Evolutionary conservation across 73 alveolate species (phyloP).

Genomic region (Paramecium pentaurelia): DNA sequence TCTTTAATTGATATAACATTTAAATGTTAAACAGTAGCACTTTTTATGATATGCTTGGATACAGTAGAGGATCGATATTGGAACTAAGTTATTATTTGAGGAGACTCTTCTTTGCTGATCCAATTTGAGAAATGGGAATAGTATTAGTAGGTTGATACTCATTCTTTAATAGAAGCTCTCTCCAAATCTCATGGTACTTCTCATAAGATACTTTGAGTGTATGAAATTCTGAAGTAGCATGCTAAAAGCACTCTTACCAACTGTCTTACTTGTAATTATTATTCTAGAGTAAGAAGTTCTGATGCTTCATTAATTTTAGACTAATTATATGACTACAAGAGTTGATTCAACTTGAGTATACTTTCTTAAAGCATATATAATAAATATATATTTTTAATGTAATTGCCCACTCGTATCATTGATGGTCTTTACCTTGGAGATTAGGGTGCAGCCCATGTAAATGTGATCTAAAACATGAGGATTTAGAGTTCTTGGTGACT

Average conservation of each 20-base stretch:
- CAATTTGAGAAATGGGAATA: neutral
- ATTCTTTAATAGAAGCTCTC: neutral
- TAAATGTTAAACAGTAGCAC: neutral
- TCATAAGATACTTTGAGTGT: neutral
- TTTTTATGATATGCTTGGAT: neutral
- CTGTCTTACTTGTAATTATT: neutral
- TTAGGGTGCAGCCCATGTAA: constrained; percentile 39
- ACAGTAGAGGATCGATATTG: neutral
- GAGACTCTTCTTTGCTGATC: constrained; percentile 7
- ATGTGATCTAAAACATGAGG: constrained; percentile 36
- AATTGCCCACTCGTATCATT: neutral
- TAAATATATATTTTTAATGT: neutral
- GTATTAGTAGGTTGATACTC: neutral
- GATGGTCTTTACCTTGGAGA: constrained; percentile 52
- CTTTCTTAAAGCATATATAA: neutral
- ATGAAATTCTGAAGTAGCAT: neutral
- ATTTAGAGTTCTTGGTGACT: constrained; percentile 88
- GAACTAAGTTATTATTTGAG: neutral
- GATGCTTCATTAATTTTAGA: neutral
- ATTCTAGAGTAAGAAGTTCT: neutral
- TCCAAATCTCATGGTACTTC: neutral
- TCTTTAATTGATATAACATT: neutral
- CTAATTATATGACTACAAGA: neutral
- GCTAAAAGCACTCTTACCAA: neutral
- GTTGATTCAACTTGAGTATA: neutral